Evolutionary conservation across 2,329 filamentous ascomycete genomes (phyloP), one percentile per base, ranked within the genome.

Genomic region (Verticillium dahliae): DNA sequence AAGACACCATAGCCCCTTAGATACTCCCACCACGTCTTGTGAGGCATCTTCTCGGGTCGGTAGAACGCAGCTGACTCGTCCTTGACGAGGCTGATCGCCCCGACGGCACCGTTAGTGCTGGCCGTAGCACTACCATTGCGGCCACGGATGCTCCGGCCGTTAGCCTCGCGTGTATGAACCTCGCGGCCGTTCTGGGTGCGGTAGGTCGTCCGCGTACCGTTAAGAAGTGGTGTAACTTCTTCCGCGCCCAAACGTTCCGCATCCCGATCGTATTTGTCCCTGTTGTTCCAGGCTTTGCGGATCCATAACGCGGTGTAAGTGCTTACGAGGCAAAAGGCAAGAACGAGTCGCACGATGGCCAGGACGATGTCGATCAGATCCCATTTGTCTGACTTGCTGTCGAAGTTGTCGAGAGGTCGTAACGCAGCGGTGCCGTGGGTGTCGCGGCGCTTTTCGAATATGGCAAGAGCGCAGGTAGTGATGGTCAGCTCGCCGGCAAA

Each of bases 11-110:
- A 99, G 56, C 94, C 92, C 65, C 89, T 88, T 63, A 97, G 80
- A 73, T 99, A 99, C 72, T 98, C 93, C 87, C 90, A 96, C 95
- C 95, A 99, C 59, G 88, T 95, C 67, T 90, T 92, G 67, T 90
- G 90, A 2, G 92, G 93, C 9, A 92, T 85, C 66, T 91, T 94
- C 41, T 90, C 89, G 1, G 93, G 93, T 67, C 94, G 89, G 73
- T 96, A 96, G 81, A 96, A 98, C 6, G 90, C 91, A 10, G 89
- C 87, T 31, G 86, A 85, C 59, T 86, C 84, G 62, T 91, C 88
- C 64, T 78, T 79, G 60, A 69, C 66, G 45, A 60, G 64, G 57
- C 62, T 62, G 55, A 74, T 69, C 50, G 72, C 73, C 67, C 81
- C 81, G 64, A 79, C 77, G 63, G 71, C 67, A 56, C 73, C 68